Evolutionary conservation across 441 rosid genomes (phyloP).

Genomic region (Gossypium trilobum): DNA sequence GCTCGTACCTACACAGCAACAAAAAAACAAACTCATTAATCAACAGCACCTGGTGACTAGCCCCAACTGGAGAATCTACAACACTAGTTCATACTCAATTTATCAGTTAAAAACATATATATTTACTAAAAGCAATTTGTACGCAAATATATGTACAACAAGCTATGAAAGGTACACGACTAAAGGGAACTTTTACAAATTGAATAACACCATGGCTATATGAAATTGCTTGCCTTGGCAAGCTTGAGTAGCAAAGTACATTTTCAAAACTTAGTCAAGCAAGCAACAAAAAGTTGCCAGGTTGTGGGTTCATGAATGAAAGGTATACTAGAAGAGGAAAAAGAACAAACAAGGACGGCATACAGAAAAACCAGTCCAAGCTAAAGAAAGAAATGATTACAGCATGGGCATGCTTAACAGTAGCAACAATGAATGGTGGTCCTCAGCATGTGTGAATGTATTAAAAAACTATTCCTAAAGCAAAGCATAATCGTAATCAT

Average conservation of each 20-base stretch:
- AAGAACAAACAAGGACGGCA: neutral
- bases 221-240: neutral
- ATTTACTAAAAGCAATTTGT: neutral
- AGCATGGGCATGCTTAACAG: neutral
- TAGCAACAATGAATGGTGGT: neutral
- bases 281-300: neutral
- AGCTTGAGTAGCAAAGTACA: neutral
- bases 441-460: neutral
- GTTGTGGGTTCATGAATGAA: neutral
- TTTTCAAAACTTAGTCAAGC: neutral
- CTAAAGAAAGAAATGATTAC: neutral
- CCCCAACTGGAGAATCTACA: neutral
- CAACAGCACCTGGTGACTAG: neutral
- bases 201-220: neutral
- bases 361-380: neutral
- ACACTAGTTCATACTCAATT: neutral
- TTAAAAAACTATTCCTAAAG: neutral
- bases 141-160: neutral
- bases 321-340: neutral
- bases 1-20: constrained; percentile 72
- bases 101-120: neutral
- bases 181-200: neutral
- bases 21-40: constrained; percentile 7
- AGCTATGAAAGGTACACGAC: neutral
- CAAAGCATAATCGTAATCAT: neutral